These are phyloP conservation scores for Fraxinus nigra DNA, from an alignment of 305 asterid species.

Conservation along the genomic window DNA sequence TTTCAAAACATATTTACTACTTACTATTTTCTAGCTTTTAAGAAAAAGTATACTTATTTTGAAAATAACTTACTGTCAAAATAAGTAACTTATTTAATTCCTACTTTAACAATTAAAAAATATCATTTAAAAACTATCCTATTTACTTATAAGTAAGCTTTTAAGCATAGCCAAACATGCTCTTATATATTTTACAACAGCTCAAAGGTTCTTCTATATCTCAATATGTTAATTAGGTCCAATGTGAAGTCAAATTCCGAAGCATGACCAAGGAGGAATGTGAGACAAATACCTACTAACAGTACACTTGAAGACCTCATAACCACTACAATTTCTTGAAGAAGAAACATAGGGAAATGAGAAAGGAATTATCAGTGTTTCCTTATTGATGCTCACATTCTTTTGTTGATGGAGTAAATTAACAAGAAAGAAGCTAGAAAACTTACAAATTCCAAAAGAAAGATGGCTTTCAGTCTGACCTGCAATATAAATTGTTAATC, in stretches of 20 bases:
- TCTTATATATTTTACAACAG: neutral
- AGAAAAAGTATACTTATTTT: neutral
- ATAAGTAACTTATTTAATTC: neutral
- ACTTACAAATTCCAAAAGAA: neutral
- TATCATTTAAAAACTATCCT: neutral
- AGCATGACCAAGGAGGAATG: slow-evolving; percentile 3
- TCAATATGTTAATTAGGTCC: neutral
- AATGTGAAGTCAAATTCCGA: neutral
- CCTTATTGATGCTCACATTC: neutral
- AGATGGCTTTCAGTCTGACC: neutral
- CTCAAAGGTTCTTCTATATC: neutral
- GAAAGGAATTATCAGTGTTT: neutral
- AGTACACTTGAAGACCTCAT: slow-evolving; percentile 3
- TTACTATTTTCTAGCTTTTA: neutral
- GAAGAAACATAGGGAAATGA: slow-evolving; percentile 2
- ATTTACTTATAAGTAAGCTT: neutral
- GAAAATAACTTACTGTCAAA: neutral
- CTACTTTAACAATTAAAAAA: neutral
- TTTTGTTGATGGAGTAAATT: neutral
- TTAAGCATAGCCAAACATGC: neutral
- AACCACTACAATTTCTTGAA: slow-evolving; percentile 5
- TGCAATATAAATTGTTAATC: neutral
- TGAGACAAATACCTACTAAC: neutral
- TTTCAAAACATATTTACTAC: neutral
- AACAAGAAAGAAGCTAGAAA: slow-evolving; percentile 8